Percentiles rank a stretch among this genome's conserved stretches.
Evolutionary conservation across 495 filamentous ascomycete genomes (phyloP).

Genomic region (Amorphotheca resinae): DNA sequence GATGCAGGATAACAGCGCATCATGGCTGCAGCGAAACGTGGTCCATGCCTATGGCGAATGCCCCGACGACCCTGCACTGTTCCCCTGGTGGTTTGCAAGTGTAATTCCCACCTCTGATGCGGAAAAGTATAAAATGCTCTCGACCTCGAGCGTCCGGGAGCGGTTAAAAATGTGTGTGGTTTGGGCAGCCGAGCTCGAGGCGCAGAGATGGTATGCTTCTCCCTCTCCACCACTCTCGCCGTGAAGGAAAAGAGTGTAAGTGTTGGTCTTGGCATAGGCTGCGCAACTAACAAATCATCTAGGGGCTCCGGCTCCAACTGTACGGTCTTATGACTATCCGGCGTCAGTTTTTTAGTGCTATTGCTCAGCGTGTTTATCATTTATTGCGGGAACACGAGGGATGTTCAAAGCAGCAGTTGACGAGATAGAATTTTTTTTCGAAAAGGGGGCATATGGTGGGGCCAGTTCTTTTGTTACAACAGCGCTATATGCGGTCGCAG

Average conservation of each 20-base stretch:
- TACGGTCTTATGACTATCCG: slow-evolving; percentile 18
- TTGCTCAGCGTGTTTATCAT: slow-evolving; percentile 3
- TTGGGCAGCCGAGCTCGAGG: slow-evolving; percentile 66
- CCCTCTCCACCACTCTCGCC: not conserved
- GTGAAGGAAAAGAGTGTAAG: no score
- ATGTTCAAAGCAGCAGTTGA: no score
- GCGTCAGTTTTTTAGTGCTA: slow-evolving; percentile 10
- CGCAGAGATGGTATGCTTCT: slow-evolving; percentile 54
- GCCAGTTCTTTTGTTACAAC: not conserved
- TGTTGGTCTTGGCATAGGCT: no score
- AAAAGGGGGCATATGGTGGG: no score
- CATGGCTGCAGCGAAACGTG: slow-evolving; percentile 61
- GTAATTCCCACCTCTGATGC: slow-evolving; percentile 63
- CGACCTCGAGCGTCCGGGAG: slow-evolving; percentile 62
- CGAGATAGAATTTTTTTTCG: no score
- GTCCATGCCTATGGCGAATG: slow-evolving; percentile 63
- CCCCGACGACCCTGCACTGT: slow-evolving; percentile 59
- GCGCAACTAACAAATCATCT: no score
- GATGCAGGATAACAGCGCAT: slow-evolving; percentile 51
- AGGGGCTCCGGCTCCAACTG: slow-evolving; percentile 4
- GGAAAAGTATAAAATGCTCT: slow-evolving; percentile 66
- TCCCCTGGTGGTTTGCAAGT: slow-evolving; percentile 86
- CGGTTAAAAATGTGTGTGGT: slow-evolving; percentile 63
- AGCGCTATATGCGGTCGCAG: not conserved
- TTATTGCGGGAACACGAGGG: not conserved